Base-by-base conservation (phyloP, 306 rosid genomes). In the Lathyrus aphaca region DNA sequence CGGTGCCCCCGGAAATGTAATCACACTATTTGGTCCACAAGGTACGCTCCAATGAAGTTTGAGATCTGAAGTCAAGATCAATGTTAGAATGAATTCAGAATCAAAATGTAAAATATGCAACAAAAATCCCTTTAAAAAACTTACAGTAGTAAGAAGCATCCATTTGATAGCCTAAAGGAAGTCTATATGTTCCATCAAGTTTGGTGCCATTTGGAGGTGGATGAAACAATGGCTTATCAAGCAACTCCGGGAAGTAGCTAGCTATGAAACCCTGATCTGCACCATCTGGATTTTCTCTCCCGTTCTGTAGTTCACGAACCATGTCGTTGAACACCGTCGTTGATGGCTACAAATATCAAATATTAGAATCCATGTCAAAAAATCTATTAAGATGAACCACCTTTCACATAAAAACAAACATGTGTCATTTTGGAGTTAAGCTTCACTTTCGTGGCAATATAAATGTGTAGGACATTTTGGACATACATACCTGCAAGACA, bases 241-340 rank as follows among this genome's bases (percentile, higher is more conserved):
- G 92, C 71, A 94, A 69, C n/a, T 94, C 83, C 0, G 99, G 92
- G 82, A 84, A 94, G 84, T 86, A 94, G 82, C 95, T 80, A 12
- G 95, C 78, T 8, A 94, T 94, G 78, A 94, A 94, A 4, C 99
- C 99, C 72, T 94, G 99, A 75, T 94, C 99, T 8, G 99, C 99
- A 14, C 99, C 99, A 83, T 94, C 99, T 45, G 96, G 85, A 63
- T 94, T 94, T 6, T 87, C 85, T 79, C 96, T 87, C 17, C 88
- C 97, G 11, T 65, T 84, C 32, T 73, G 63, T 69, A 94, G 71
- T 76, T 87, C 89, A 66, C 77, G 70, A 44, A 84, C 81, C 99
- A 94, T 89, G 86, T 91, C 86, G 48, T 91, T 81, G 83, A 94
- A 94, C 66, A 94, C 92, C 1, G 27, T 42, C 79, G 29, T 78